Conservation (phyloP, 305 asterid species). For the Fraxinus angustifolia region DNA sequence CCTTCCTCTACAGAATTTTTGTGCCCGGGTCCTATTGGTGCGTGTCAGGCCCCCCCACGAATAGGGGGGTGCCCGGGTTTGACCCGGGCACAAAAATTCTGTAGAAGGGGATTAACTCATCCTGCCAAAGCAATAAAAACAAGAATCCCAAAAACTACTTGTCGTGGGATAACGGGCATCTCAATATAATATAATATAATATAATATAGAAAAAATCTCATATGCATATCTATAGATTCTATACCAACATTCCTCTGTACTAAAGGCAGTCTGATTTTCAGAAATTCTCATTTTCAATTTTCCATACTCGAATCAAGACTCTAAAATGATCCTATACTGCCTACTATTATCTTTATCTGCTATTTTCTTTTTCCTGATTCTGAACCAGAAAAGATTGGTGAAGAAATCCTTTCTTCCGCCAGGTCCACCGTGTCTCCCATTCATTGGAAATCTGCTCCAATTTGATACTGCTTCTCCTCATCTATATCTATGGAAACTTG, state of each 20-base stretch:
- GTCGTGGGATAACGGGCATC: too few species aligned
- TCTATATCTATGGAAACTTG: constrained; percentile 7
- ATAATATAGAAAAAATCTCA: not conserved
- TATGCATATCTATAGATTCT: not conserved
- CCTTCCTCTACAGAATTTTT: too few species aligned
- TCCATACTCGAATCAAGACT: not conserved
- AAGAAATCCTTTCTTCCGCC: constrained; percentile 7
- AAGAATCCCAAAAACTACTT: not conserved
- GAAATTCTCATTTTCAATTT: not conserved
- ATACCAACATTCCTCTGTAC: not conserved
- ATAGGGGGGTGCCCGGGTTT: too few species aligned
- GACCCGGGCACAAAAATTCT: too few species aligned
- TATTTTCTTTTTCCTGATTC: not conserved
- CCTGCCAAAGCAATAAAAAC: not conserved
- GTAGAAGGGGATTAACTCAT: too few species aligned
- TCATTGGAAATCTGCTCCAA: constrained; percentile 19
- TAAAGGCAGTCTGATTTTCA: not conserved
- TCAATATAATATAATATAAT: too few species aligned
- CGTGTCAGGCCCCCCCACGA: too few species aligned
- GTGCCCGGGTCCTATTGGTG: too few species aligned
- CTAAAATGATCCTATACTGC: not conserved
- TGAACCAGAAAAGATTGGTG: not conserved
- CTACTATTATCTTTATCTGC: not conserved
- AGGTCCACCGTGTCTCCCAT: constrained; percentile 20
- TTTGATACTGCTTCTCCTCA: not conserved